Base-by-base conservation (phyloP, 2,329 filamentous ascomycete genomes). In the Plenodomus lindquistii region DNA sequence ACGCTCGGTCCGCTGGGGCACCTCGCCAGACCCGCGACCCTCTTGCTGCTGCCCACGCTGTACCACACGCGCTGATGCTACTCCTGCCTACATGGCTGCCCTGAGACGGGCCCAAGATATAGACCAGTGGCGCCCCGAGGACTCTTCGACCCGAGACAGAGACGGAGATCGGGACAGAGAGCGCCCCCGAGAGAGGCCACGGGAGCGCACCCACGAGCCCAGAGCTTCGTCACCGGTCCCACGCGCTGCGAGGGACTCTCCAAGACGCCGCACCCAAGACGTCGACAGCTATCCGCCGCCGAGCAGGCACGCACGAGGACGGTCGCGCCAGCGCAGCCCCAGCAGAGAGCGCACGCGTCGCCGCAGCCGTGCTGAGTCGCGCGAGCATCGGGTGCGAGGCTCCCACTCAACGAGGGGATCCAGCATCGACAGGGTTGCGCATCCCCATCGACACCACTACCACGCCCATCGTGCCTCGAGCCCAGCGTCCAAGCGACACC, bases 121-220 rank as follows among this genome's bases (percentile, higher is more conserved):
- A 73, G 72, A 73, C 55, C 69, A 73, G 70, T 72, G 72, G 72
- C 69, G 72, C 72, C 66, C 69, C 63, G 71, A 73, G 67, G 71
- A 71, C 64, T 56, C 60, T 42, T 67, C 69, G 45, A 52, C 58
- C 46, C 58, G 68, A 66, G 63, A 62, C 54, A 7, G 27, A 31
- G 27, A 31, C 6, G 4, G 27, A 31, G 27, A 31, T 13, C 10
- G 27, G 15, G 27, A 13, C 27, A 65, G 66, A 54, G 67, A 69
- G 38, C 46, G 49, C 38, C 41, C 46, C 36, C 58, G 60, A 54
- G 64, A 66, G 40, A 61, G 62, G 16, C 50, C 50, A 27, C 57
- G 60, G 45, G 62, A 67, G 43, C 58, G 62, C 48, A 59, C 54
- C 49, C 52, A 56, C 60, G 55, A 66, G 54, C 54, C 62, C 48